Evolutionary conservation across 2,329 filamentous ascomycete genomes (phyloP).

Genomic region (Microcyclosporella mali): DNA sequence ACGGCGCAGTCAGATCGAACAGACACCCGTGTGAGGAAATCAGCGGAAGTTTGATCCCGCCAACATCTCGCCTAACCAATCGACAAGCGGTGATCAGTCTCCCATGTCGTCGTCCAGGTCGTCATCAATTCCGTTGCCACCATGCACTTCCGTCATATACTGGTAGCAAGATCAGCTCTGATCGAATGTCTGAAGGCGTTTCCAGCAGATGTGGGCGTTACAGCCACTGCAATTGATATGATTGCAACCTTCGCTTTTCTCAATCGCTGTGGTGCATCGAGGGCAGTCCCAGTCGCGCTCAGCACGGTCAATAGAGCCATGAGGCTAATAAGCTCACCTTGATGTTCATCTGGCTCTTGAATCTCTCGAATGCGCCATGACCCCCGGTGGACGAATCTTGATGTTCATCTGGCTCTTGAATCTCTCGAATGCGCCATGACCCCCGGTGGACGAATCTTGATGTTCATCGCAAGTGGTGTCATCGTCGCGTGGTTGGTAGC

Average conservation of each 20-base stretch:
- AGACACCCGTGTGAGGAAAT: too few relatives aligned
- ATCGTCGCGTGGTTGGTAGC: slow-evolving; percentile 5
- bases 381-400: slow-evolving; percentile 1
- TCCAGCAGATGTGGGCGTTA: slow-evolving; percentile 12
- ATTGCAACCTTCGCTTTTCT: slow-evolving; percentile 6
- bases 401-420: slow-evolving; percentile 4
- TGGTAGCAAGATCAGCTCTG: slow-evolving; percentile 1
- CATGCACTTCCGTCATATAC: slow-evolving; percentile 8
- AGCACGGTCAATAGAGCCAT: neutral
- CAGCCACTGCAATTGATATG: slow-evolving; percentile 6
- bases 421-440: slow-evolving; percentile 5
- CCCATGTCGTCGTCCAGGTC: neutral
- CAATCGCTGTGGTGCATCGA: slow-evolving; percentile 2
- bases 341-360: slow-evolving; percentile 3
- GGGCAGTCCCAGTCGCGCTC: slow-evolving; percentile 5
- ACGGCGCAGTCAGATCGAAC: too few relatives aligned
- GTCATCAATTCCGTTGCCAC: neutral
- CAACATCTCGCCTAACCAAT: too few relatives aligned
- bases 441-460: slow-evolving; percentile 1
- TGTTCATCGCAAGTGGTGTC: slow-evolving; percentile 5
- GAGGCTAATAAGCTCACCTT: neutral
- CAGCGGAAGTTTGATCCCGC: too few relatives aligned
- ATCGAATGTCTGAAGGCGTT: slow-evolving; percentile 2
- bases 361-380: slow-evolving; percentile 6
- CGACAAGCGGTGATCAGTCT: neutral